These are phyloP conservation scores for Cyclotella atomus DNA, from an alignment of 108 stramenopile genomes.

Conservation along the genomic window DNA sequence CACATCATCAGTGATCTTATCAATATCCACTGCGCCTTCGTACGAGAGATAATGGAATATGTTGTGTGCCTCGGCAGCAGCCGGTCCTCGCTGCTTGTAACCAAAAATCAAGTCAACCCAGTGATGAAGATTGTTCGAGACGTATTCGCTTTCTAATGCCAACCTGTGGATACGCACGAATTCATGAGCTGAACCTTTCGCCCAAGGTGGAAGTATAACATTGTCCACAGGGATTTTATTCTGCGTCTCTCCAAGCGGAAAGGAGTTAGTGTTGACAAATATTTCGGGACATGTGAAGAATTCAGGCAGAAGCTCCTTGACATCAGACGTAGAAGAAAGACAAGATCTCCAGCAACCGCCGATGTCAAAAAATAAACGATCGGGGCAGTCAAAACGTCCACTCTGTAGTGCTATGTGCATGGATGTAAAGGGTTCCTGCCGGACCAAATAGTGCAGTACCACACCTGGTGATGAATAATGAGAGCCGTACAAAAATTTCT, in stretches of 20 bases:
- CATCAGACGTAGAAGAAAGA: conserved; percentile 80
- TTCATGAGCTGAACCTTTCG: conserved; percentile 87
- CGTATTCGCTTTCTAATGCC: conserved; percentile 95
- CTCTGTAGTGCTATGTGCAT: conserved; percentile 92
- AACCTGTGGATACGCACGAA: conserved; percentile 91
- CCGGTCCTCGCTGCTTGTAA: conserved; percentile 89
- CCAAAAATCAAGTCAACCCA: conserved; percentile 99
- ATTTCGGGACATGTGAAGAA: conserved; percentile 91
- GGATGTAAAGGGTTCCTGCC: conserved; percentile 91
- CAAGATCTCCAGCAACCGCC: conserved; percentile 77
- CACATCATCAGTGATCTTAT: conserved; percentile 89
- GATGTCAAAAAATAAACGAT: conserved; percentile 90
- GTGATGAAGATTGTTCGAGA: conserved; percentile 84
- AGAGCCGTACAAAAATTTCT: conserved; percentile 91
- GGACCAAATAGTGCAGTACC: conserved; percentile 85
- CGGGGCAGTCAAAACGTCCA: conserved; percentile 95
- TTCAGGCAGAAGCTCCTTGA: conserved; percentile 96
- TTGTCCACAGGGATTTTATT: conserved; percentile 69
- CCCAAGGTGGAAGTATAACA: conserved; percentile 98
- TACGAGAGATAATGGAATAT: conserved; percentile 97
- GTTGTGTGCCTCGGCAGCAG: conserved; percentile 86
- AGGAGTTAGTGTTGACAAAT: conserved; percentile 85
- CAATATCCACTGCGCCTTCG: conserved; percentile 96
- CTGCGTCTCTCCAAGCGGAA: conserved; percentile 91
- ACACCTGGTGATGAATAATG: conserved; percentile 96